Percentiles rank a stretch among this genome's conserved stretches.
These are phyloP conservation scores for Somion occarium DNA, from an alignment of 1,284 basidiomycete species.

Conservation along the genomic window DNA sequence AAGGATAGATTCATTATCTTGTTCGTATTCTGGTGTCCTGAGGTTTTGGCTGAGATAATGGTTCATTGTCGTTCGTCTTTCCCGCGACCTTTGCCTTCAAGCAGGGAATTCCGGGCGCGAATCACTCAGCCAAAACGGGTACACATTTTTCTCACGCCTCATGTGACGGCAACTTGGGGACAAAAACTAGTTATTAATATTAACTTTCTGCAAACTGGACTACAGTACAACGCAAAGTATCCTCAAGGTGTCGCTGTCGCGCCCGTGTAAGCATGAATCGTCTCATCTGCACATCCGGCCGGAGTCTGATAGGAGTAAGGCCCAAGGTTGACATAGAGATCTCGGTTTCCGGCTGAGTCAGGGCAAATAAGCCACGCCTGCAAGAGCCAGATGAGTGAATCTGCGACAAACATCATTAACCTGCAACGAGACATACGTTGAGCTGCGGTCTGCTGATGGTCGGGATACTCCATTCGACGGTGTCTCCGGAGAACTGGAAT, in stretches of 20 bases:
- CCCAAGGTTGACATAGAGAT: conserved; percentile 54
- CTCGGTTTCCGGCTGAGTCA: conserved; percentile 40
- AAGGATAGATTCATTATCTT: neutral
- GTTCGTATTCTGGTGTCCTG: neutral
- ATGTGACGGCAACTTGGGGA: neutral
- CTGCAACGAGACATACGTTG: conserved; percentile 37
- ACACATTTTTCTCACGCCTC: neutral
- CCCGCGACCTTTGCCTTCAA: neutral
- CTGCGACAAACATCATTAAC: neutral
- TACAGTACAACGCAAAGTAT: too few relatives aligned
- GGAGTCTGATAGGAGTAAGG: conserved; percentile 54
- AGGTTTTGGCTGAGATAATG: neutral
- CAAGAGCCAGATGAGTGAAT: too few relatives aligned
- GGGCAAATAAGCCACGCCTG: conserved; percentile 54
- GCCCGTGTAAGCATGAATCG: conserved; percentile 60
- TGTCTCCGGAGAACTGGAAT: conserved; percentile 51
- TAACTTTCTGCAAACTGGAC: too few relatives aligned
- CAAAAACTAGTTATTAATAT: neutral
- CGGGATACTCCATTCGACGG: conserved; percentile 48
- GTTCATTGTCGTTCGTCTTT: neutral
- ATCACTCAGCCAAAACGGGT: neutral
- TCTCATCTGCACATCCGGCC: conserved; percentile 55
- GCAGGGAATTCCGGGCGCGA: neutral
- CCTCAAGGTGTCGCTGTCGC: conserved; percentile 25
- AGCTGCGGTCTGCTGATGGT: conserved; percentile 42